A percentile compares a stretch with the other conserved stretches of the same genome.
Conservation (phyloP, 495 filamentous ascomycete species). For the Bathelium albidoporum region DNA sequence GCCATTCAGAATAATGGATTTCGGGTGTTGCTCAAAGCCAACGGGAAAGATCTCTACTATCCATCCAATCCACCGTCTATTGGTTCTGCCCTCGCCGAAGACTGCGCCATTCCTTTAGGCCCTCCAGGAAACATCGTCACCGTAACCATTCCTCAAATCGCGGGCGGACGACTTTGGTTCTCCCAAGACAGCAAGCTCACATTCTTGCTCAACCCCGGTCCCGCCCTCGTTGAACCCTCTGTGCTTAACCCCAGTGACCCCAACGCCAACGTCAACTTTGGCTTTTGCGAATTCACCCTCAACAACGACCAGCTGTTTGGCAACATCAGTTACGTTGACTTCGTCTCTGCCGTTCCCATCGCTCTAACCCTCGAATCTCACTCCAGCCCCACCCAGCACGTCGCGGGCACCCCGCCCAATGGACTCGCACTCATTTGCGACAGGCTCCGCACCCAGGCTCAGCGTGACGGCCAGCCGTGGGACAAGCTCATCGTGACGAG, state of each 20-base stretch:
- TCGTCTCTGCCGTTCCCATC: constrained; percentile 52
- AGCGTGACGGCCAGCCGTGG: constrained; percentile 51
- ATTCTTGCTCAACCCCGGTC: constrained; percentile 61
- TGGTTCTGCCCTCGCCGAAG: constrained; percentile 34
- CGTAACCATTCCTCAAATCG: constrained; percentile 46
- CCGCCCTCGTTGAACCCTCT: constrained; percentile 60
- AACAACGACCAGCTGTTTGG: constrained; percentile 57
- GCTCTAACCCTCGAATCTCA: constrained; percentile 48
- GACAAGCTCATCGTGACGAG: constrained; percentile 47
- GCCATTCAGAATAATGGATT: constrained; percentile 51
- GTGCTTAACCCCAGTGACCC: constrained; percentile 55
- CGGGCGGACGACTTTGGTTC: constrained; percentile 45
- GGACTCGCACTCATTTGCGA: constrained; percentile 49
- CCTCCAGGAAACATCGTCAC: constrained; percentile 46
- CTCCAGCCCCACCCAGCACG: constrained; percentile 41
- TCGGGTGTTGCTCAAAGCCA: constrained; percentile 51
- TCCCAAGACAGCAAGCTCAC: constrained; percentile 48
- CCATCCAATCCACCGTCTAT: constrained; percentile 41
- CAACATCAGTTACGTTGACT: constrained; percentile 70
- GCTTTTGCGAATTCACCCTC: constrained; percentile 67
- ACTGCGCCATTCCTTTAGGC: constrained; percentile 56
- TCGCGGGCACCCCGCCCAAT: constrained; percentile 46
- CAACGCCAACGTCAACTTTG: constrained; percentile 55
- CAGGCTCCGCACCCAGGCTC: constrained; percentile 42
- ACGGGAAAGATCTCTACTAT: constrained; percentile 47